phyloP scores from a whole-genome alignment of 176 grass and related monocot genomes.

The Otatea glauca region DNA sequence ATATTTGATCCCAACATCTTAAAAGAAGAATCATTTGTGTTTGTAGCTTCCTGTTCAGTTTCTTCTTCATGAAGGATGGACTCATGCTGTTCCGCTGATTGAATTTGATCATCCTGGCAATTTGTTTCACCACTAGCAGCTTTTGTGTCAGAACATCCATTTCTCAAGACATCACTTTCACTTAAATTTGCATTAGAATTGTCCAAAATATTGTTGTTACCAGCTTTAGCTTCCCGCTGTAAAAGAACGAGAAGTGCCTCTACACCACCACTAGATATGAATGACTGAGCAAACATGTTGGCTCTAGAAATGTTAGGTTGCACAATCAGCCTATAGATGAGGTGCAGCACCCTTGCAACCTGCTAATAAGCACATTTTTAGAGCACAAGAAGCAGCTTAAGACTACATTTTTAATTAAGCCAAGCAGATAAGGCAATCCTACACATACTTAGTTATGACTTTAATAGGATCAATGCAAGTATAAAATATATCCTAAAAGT shows the following conservation, averaged over 20 bases:
- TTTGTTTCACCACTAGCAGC: slow-evolving; percentile 44
- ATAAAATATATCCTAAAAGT: slow-evolving; percentile 13
- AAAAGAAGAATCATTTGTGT: slow-evolving; percentile 42
- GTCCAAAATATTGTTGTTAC: slow-evolving; percentile 68
- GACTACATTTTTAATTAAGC: slow-evolving; percentile 15
- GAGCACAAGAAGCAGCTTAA: slow-evolving; percentile 33
- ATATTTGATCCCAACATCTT: slow-evolving; percentile 46
- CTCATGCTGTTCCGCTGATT: slow-evolving; percentile 52
- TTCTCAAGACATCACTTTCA: slow-evolving; percentile 36
- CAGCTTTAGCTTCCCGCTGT: slow-evolving; percentile 82
- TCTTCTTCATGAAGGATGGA: slow-evolving; percentile 46
- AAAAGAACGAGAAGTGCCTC: slow-evolving; percentile 96
- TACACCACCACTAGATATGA: slow-evolving; percentile 81
- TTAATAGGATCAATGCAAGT: slow-evolving; percentile 7
- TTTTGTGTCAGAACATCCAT: slow-evolving; percentile 42
- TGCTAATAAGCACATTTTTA: slow-evolving; percentile 56
- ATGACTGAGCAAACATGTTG: slow-evolving; percentile 87
- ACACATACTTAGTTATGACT: slow-evolving; percentile 28
- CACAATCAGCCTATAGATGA: slow-evolving; percentile 91
- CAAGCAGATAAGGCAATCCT: slow-evolving; percentile 9
- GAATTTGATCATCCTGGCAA: slow-evolving; percentile 45
- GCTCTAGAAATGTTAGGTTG: slow-evolving; percentile 88
- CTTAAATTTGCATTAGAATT: slow-evolving; percentile 48
- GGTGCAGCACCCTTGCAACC: slow-evolving; percentile 96
- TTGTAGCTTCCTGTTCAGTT: slow-evolving; percentile 43